Conservation (phyloP, 495 filamentous ascomycete genomes). For the Talaromyces thailandensis region DNA sequence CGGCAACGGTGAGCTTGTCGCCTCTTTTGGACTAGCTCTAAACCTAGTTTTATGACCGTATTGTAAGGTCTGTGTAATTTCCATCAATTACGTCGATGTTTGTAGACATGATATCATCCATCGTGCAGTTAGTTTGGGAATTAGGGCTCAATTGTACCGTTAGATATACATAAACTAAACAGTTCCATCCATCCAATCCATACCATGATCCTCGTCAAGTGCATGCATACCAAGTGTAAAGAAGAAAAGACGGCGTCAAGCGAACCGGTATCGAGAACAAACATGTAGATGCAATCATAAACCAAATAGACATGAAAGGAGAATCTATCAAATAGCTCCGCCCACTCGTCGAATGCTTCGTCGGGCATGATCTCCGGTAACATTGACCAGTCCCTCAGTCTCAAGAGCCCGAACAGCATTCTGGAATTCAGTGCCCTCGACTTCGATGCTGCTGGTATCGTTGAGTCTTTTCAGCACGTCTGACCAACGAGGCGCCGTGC, state of each 20-base stretch:
- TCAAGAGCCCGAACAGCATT: conserved; percentile 74
- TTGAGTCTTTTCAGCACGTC: conserved; percentile 66
- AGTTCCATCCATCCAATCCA: not conserved
- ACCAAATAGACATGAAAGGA: not conserved
- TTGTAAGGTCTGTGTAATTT: not conserved
- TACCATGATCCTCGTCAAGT: not conserved
- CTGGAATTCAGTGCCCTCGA: conserved; percentile 71
- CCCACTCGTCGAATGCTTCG: conserved; percentile 73
- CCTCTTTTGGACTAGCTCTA: not conserved
- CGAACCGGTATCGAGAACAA: not conserved
- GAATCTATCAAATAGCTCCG: conserved; percentile 20
- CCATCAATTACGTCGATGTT: not conserved
- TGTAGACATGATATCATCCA: not conserved
- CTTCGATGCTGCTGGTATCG: conserved; percentile 62
- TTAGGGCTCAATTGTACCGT: not conserved
- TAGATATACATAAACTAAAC: not conserved
- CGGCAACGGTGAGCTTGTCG: not conserved
- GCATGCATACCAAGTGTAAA: not conserved
- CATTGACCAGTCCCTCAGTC: conserved; percentile 72
- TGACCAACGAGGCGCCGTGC: conserved; percentile 61
- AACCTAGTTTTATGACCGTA: not conserved
- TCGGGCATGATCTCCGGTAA: conserved; percentile 77
- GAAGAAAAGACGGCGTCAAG: not conserved
- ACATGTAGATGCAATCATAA: not conserved
- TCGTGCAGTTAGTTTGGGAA: not conserved